phyloP scores from a whole-genome alignment of 164 flowering plant species.

The Warburgia ugandensis region DNA sequence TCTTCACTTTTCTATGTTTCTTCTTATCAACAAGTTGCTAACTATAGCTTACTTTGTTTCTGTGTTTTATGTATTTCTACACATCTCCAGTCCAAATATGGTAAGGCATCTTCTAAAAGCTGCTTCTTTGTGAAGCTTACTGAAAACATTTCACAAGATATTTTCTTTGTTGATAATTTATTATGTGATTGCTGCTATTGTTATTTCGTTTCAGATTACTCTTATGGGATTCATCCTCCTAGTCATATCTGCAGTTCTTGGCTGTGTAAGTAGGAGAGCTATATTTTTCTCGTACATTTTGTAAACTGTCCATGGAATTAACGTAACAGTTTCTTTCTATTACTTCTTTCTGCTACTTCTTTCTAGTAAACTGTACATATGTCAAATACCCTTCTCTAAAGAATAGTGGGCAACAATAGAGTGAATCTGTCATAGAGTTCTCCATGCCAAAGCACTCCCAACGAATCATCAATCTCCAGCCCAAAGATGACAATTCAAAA shows the following conservation, averaged over 20 bases:
- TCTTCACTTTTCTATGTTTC: not conserved
- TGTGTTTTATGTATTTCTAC: conserved; percentile 16
- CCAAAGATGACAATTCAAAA: no score
- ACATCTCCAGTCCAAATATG: conserved; percentile 80
- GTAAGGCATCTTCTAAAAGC: conserved; percentile 28
- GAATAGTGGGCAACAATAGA: no score
- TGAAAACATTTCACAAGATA: not conserved
- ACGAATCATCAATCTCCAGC: no score
- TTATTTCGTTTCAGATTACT: conserved; percentile 58
- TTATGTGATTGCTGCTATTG: not conserved
- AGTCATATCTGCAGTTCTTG: conserved; percentile 71
- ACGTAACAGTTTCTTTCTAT: no score
- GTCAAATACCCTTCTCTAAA: no score
- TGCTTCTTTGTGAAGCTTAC: not conserved
- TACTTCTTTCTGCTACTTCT: no score
- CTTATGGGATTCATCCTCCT: conserved; percentile 87
- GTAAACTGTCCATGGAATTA: no score
- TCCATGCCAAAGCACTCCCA: no score
- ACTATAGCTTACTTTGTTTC: conserved; percentile 5
- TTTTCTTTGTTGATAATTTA: not conserved
- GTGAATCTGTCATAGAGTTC: no score
- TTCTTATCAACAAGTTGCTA: not conserved
- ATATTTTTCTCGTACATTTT: no score
- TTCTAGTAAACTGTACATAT: no score
- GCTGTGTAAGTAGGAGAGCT: conserved; percentile 87